Base-by-base conservation (phyloP, 1,284 basidiomycete genomes). In the Cutaneotrichosporon cutaneum region DNA sequence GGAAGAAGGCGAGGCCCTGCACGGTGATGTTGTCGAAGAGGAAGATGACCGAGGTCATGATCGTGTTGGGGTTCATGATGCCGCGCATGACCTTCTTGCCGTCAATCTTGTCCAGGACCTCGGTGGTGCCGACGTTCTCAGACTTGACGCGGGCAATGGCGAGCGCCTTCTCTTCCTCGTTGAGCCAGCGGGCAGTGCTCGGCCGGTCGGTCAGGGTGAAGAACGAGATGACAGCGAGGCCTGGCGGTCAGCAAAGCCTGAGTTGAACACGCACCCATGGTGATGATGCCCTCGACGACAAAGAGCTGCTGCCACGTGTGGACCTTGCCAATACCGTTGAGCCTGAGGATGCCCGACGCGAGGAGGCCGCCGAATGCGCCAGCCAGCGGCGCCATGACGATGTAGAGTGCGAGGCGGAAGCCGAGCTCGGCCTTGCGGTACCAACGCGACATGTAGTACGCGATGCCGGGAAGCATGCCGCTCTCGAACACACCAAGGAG, bases 11-110 rank as follows among this genome's bases (percentile, higher is more conserved):
- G 3, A 74, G 61, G 8, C 74, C 70, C 55, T 76, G 73, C 0
- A 75, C 73, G 7, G 72, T 72, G 44, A 78, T 72, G 71, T 81
- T 81, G 68, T 79, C 72, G 54, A 81, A 63, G 4, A 81, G 56
- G 70, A 79, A 80, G 59, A 77, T 75, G 26, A 73, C 33, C 2
- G 75, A 70, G 42, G 68, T 61, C 21, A 67, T 58, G 21, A 75
- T 32, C 0, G 68, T 67, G 59, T 66, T 67, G 21, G 68, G 66
- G 42, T 68, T 66, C 32, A 64, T 50, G 56, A 77, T 66, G 14
- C 72, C 73, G 9, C 64, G 57, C 14, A 59, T 35, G 35, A 76
- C 52, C n/a, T 70, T 68, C 11, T 56, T 59, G 48, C 13, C 44
- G 59, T 65, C 66, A 14, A 76, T 44, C 58, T 63, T 63, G 61